These are phyloP conservation scores for Funneliformis caledonium DNA, from an alignment of 371 early-diverging fungal species.

Conservation along the genomic window DNA sequence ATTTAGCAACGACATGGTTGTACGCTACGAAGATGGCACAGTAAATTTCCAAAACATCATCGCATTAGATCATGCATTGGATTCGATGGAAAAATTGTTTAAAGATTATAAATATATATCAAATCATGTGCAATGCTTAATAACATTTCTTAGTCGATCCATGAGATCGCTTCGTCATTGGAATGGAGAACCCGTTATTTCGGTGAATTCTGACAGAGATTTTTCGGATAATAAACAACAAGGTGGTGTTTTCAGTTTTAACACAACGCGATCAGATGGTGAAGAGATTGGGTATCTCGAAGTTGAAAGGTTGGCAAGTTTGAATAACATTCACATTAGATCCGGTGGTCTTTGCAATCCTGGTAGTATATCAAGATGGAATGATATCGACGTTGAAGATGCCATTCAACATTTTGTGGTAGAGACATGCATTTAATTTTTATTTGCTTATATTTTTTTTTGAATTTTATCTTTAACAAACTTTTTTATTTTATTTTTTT, in stretches of 20 bases:
- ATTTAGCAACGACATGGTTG: conserved; percentile 47
- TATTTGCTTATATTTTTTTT: neutral
- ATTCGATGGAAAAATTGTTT: conserved; percentile 47
- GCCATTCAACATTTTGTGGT: neutral
- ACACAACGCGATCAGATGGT: conserved; percentile 56
- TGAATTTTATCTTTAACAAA: neutral
- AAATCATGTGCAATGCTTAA: conserved; percentile 49
- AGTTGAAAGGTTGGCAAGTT: conserved; percentile 61
- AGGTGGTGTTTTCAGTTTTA: conserved; percentile 75
- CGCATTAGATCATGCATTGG: conserved; percentile 64
- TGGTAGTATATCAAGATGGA: conserved; percentile 65
- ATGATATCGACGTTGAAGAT: neutral
- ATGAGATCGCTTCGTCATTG: conserved; percentile 56
- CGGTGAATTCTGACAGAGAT: conserved; percentile 49
- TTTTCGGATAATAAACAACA: conserved; percentile 41
- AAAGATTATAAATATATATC: conserved; percentile 44
- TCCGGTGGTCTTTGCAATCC: conserved; percentile 79
- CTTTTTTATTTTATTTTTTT: neutral
- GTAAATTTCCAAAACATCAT: conserved; percentile 68
- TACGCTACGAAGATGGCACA: conserved; percentile 73
- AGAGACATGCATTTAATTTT: neutral
- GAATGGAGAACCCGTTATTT: conserved; percentile 54
- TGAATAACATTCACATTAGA: conserved; percentile 66
- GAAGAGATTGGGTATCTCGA: conserved; percentile 57
- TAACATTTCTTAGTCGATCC: conserved; percentile 42